phyloP scores from a whole-genome alignment of 2,329 filamentous ascomycete genomes.

The Trichoderma afroharzianum region DNA sequence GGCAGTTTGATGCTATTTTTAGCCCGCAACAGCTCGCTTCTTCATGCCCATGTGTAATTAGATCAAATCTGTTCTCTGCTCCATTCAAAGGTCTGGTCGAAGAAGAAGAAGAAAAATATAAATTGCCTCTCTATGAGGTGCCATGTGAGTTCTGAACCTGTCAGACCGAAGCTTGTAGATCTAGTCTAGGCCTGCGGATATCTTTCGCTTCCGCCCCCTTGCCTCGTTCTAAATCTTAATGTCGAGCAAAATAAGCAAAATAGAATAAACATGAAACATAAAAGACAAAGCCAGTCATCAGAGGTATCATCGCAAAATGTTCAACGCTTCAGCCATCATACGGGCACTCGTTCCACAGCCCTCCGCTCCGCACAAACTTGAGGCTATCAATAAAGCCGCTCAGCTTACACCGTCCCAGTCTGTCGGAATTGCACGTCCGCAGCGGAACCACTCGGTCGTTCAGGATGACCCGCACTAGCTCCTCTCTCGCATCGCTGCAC shows the following conservation, averaged over 20 bases:
- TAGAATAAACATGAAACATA: background rate
- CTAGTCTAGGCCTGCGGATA: background rate
- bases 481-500: slow-evolving; percentile 54
- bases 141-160: background rate
- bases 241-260: background rate
- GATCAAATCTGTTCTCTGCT: background rate
- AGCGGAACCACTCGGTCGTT: slow-evolving; percentile 80
- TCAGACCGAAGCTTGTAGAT: background rate
- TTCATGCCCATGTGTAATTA: background rate
- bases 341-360: slow-evolving; percentile 66
- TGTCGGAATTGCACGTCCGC: slow-evolving; percentile 66
- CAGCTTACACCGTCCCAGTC: slow-evolving; percentile 66
- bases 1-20: background rate
- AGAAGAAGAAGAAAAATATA: background rate
- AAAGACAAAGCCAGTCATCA: background rate
- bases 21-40: background rate
- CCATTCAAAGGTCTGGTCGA: background rate
- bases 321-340: background rate
- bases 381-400: slow-evolving; percentile 70
- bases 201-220: background rate
- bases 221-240: background rate
- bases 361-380: slow-evolving; percentile 67
- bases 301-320: background rate
- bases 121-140: background rate
- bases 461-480: slow-evolving; percentile 73